These are phyloP conservation scores for Talaromyces liani DNA, from an alignment of 495 filamentous ascomycete genomes.

Conservation along the genomic window DNA sequence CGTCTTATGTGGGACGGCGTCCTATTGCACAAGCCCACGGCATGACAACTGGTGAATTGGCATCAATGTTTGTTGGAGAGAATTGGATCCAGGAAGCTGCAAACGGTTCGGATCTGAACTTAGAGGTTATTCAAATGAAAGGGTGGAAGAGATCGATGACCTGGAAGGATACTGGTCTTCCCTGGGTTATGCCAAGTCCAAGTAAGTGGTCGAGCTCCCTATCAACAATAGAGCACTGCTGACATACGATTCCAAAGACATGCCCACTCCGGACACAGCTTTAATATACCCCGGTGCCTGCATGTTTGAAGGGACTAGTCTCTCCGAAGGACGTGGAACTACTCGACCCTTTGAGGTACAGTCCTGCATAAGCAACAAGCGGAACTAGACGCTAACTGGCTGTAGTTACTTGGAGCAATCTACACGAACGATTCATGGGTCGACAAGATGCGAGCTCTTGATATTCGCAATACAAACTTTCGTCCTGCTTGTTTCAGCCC, in stretches of 20 bases:
- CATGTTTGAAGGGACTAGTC: slow-evolving; percentile 9
- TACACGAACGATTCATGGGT: slow-evolving; percentile 7
- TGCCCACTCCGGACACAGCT: slow-evolving; percentile 7
- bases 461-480: slow-evolving; percentile 3
- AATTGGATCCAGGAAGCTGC: slow-evolving; percentile 2
- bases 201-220: not conserved
- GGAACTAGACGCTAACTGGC: not conserved
- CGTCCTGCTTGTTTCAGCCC: slow-evolving; percentile 8
- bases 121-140: slow-evolving; percentile 6
- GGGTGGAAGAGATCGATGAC: slow-evolving; percentile 9
- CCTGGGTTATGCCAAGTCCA: slow-evolving; percentile 9
- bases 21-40: slow-evolving; percentile 9
- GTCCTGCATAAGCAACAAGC: not conserved
- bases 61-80: slow-evolving; percentile 7
- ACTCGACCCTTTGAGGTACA: slow-evolving; percentile 8
- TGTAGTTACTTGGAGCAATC: slow-evolving; percentile 1
- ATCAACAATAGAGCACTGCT: not conserved
- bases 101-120: not conserved
- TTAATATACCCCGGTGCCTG: slow-evolving; percentile 8
- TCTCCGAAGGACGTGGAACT: slow-evolving; percentile 8
- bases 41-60: slow-evolving; percentile 7
- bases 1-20: slow-evolving; percentile 8
- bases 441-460: slow-evolving; percentile 1
- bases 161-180: slow-evolving; percentile 9
- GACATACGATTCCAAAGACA: not conserved